Evolutionary conservation across 768 basidiomycete species (phyloP), one percentile per base, ranked within the genome.

Genomic region (Naematelia aurantialba): DNA sequence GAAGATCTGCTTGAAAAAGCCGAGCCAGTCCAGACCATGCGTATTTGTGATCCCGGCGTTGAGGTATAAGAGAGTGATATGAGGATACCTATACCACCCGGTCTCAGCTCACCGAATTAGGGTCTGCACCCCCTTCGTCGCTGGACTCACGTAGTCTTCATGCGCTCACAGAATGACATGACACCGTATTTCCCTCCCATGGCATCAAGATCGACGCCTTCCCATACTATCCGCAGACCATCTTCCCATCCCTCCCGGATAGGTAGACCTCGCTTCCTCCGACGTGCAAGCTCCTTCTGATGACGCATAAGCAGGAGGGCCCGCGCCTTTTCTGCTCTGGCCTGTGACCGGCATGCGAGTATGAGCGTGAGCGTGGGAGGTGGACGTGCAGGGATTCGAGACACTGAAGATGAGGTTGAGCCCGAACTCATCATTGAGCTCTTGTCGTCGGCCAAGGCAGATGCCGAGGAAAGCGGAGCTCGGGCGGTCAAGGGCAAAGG

Each of bases 11-110:
- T 56, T 49, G 27, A 65, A 31, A 24, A 74, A 66, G 0, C 26
- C 55, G 2, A 60, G 45, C 65, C 68, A 76, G 47, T 68, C 29
- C 34, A 72, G 49, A 17, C 70, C 67, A 1, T 51, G 61, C 55
- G 67, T 72, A 0, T 71, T 67, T 17, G 69, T 74, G 22, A 76
- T 64, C 5, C 75, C 78, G 4, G 78, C 78, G 56, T 78, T 78
- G 25, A 72, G 63, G 59, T 67, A 76, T 10, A 78, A 65, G 1
- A 70, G 66, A 0, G 75, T 78, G 48, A 78, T 62, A 46, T 78
- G 69, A 0, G 76, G 75, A 49, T 76, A 76, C 21, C 75, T 78
- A 26, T 27, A 24, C 34, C 22, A 14, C 25, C 45, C 44, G 30
- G 11, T 53, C n/a, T 47, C n/a, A 19, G n/a, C 25, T 26, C 21